Evolutionary conservation across 352 stramenopile genomes (phyloP), one percentile per base, ranked within the genome.

Genomic region (Plasmopara viticola): DNA sequence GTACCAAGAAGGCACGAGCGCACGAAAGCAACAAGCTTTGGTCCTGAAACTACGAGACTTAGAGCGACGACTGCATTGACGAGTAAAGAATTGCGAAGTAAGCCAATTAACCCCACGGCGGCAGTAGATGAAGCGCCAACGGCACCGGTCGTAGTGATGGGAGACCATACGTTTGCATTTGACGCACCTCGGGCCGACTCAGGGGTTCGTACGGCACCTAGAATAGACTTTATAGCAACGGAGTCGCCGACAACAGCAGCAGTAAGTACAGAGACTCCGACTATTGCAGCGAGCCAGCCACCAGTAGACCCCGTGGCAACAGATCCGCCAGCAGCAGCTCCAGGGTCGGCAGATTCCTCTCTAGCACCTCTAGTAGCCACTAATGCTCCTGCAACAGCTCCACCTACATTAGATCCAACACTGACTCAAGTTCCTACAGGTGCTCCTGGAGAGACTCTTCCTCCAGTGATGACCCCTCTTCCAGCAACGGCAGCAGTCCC

Each of bases 401-500:
- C 58, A 38, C 35, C 33, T 12, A 35, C 31, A 8, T 35, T 35
- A 35, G 7, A 1, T 35, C 31, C 31, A 35, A 8, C 31, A 12
- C 7, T 51, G 6, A 47, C 50, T 38, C 9, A 9, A 39, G 43
- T 28, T 29, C 12, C 28, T 29, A 20, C 42, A 31, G 7, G 8
- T 34, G 39, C 53, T 13, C 49, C 56, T 30, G 35, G 8, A 6
- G 37, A 41, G 37, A 41, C 37, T 15, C 2, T 31, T 2, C 6
- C 4, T 35, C 31, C 25, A 45, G 60, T 9, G 38, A 50, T 48
- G 0, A 20, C 51, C 10, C 47, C 60, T 9, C 45, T 54, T 31
- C 18, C 51, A 38, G 45, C 61, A 5, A 51, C 58, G 29, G 37
- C 35, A 18, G 20, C 57, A 10, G 31, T 53, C 12, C 31, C 56